Evolutionary conservation across 768 basidiomycete species (phyloP).

Genomic region (Neoboletus subvelutipes): DNA sequence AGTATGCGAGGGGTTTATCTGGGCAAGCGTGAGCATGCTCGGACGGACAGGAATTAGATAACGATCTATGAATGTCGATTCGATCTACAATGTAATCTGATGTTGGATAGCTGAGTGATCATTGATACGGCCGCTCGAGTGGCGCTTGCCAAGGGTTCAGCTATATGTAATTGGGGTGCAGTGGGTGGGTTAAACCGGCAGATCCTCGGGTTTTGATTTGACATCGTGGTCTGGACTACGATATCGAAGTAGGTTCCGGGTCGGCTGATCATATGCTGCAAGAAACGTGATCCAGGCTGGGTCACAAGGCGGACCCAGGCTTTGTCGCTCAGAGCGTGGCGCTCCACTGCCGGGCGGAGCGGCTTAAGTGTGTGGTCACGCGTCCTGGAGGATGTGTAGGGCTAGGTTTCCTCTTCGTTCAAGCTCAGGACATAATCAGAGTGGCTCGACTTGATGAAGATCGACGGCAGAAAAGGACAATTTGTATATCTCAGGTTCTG

Average conservation of each 20-base stretch:
- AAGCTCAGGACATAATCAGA: background rate
- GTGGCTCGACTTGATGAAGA: too few relatives aligned
- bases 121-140: background rate
- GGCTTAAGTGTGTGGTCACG: background rate
- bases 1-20: constrained; percentile 32
- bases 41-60: background rate
- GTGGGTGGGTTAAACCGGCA: background rate
- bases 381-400: too few relatives aligned
- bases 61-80: constrained; percentile 1
- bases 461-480: background rate
- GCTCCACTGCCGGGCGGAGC: too few relatives aligned
- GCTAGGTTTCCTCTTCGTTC: too few relatives aligned
- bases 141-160: too few relatives aligned
- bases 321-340: too few relatives aligned
- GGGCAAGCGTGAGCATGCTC: constrained; percentile 11
- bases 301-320: too few relatives aligned
- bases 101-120: background rate
- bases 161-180: background rate
- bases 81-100: background rate
- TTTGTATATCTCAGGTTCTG: background rate
- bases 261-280: too few relatives aligned
- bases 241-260: too few relatives aligned
- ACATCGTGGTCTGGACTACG: background rate
- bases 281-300: too few relatives aligned
- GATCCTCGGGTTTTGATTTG: background rate